phyloP scores from a whole-genome alignment of 768 basidiomycete genomes.

The Kwoniella dejecticola region DNA sequence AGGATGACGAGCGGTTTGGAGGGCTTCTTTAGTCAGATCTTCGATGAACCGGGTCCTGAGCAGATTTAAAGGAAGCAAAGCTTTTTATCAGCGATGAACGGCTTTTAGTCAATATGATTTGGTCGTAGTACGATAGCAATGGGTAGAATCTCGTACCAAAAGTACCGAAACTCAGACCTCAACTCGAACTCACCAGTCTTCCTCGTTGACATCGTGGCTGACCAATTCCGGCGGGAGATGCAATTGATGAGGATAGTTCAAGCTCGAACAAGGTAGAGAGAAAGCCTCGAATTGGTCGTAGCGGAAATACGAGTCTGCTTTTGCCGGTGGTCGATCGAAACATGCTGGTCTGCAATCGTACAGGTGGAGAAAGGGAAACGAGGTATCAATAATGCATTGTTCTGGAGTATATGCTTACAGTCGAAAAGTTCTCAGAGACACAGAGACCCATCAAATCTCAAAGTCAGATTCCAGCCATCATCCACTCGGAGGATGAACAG shows the following conservation, averaged over 20 bases:
- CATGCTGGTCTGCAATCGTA: slow-evolving; percentile 38
- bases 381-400: slow-evolving; percentile 22
- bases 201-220: slow-evolving; percentile 42
- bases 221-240: slow-evolving; percentile 42
- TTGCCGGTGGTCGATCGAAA: slow-evolving; percentile 46
- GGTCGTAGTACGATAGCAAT: too few species aligned
- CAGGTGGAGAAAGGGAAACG: neutral
- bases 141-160: too few species aligned
- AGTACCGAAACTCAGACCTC: neutral
- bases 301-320: slow-evolving; percentile 36
- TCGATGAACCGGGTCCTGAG: slow-evolving; percentile 40
- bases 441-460: too few species aligned
- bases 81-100: too few species aligned
- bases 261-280: slow-evolving; percentile 29
- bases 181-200: slow-evolving; percentile 42
- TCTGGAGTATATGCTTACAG: slow-evolving; percentile 3
- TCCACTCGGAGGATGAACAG: too few species aligned
- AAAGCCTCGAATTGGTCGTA: slow-evolving; percentile 47
- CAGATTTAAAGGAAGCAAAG: too few species aligned
- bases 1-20: slow-evolving; percentile 24
- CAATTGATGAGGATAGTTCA: slow-evolving; percentile 44
- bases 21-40: slow-evolving; percentile 41
- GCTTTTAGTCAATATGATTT: too few species aligned
- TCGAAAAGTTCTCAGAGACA: too few species aligned
- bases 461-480: too few species aligned